Evolutionary conservation across 1,284 basidiomycete genomes (phyloP), one percentile per base, ranked within the genome.

Genomic region (Athelia sp.): DNA sequence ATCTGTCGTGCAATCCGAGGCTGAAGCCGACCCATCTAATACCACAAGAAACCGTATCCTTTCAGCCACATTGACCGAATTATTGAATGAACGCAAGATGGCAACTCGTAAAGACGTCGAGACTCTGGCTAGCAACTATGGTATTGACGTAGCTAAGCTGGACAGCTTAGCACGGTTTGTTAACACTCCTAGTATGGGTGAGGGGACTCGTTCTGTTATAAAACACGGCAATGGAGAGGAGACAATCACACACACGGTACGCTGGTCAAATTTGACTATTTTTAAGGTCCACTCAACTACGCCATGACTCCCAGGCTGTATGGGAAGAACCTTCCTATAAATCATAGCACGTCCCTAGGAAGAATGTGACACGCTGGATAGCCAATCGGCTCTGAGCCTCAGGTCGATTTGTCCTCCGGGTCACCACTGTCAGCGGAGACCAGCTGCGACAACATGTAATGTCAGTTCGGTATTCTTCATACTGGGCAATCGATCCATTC

Each of bases 1-100:
- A 54, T 75, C 79, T 50, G 78, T 75, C 36, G 53, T 69, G 22
- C 73, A 71, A 47, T 79, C 83, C 21, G 87, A 87, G 58, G 60
- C 64, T 2, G 72, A 84, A 50, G 81, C 79, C 0, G 63, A 66
- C n/a, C 62, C 71, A 6, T 47, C 60, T 17, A 62, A 60, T 14
- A 56, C 64, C 10, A 58, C 64, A 36, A 62, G 58, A 23, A 70
- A 88, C 55, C 78, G 75, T 35, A 63, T 91, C 3, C 73, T 79
- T 47, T 81, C 81, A 2, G 59, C 71, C n/a, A 66, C 76, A 1
- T 69, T 94, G 19, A 69, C 72, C 6, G 73, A 78, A 3, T 69
- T 92, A 1, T 71, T 93, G 11, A 82, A 92, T 55, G 72, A 76
- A 50, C 75, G 86, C 47, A 91, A 90, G 66, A 68, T 73, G 0